phyloP scores from a whole-genome alignment of 495 filamentous ascomycete species.

The Tricharina praecox region DNA sequence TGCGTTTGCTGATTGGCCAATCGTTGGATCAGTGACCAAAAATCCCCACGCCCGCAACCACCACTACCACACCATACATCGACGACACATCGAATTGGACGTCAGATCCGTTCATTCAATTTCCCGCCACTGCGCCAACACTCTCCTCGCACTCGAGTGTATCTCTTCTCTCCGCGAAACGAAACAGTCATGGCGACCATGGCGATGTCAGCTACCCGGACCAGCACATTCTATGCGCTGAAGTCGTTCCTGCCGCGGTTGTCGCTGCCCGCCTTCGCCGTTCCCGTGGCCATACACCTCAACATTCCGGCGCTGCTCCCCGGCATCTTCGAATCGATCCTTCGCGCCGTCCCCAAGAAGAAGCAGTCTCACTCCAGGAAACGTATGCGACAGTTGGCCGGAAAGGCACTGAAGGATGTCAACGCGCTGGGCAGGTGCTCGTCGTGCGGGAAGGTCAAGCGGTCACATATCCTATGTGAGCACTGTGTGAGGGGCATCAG shows the following conservation, averaged over 20 bases:
- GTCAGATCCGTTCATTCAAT: too few relatives aligned
- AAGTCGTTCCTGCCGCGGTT: slow-evolving; percentile 27
- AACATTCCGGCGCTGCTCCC: slow-evolving; percentile 44
- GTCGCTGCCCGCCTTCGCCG: slow-evolving; percentile 34
- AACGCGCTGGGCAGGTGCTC: slow-evolving; percentile 72
- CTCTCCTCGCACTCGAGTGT: too few relatives aligned
- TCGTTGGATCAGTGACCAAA: too few relatives aligned
- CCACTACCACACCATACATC: too few relatives aligned
- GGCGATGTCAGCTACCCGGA: slow-evolving; percentile 28
- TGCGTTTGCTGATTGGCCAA: slow-evolving; percentile 1
- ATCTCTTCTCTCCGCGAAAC: too few relatives aligned
- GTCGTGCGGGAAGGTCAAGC: slow-evolving; percentile 71
- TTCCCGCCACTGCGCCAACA: too few relatives aligned
- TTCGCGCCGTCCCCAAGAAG: slow-evolving; percentile 92
- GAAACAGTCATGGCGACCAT: slow-evolving; percentile 27
- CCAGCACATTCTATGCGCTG: slow-evolving; percentile 20
- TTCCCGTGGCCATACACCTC: slow-evolving; percentile 40
- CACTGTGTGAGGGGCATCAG: slow-evolving; percentile 57
- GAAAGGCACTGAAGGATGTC: slow-evolving; percentile 83
- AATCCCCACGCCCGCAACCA: too few relatives aligned
- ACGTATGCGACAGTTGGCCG: slow-evolving; percentile 78
- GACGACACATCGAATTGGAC: too few relatives aligned
- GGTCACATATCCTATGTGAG: slow-evolving; percentile 71
- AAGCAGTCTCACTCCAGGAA: slow-evolving; percentile 97
- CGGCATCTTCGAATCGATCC: slow-evolving; percentile 78